Evolutionary conservation across 257 asterid species (phyloP).

Genomic region (Solanum clarkiae): DNA sequence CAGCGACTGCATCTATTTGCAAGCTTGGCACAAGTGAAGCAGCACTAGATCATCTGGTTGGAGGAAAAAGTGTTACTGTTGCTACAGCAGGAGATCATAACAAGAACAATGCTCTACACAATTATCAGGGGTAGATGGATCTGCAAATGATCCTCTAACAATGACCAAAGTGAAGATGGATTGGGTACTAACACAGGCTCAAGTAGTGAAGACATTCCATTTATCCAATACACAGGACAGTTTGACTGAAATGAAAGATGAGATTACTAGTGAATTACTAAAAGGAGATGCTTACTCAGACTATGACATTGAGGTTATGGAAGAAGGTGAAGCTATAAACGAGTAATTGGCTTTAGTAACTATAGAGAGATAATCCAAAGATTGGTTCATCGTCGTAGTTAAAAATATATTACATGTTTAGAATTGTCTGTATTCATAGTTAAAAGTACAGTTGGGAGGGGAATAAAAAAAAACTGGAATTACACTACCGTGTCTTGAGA

Average conservation of each 20-base stretch:
- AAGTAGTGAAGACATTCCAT: constrained; percentile 11
- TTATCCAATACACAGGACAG: background rate
- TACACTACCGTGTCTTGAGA: too few species aligned
- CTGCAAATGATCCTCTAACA: background rate
- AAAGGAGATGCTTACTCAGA: constrained; percentile 66
- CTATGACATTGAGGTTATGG: constrained; percentile 61
- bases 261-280: constrained; percentile 52
- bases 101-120: constrained; percentile 1
- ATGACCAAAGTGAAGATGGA: background rate
- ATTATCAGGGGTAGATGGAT: background rate
- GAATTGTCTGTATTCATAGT: background rate
- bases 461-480: too few species aligned
- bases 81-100: background rate
- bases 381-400: background rate
- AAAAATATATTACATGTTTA: background rate
- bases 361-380: background rate
- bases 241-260: constrained; percentile 57
- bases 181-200: background rate
- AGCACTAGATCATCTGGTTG: constrained; percentile 41
- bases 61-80: constrained; percentile 6
- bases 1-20: constrained; percentile 47
- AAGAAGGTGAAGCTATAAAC: constrained; percentile 81
- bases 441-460: background rate
- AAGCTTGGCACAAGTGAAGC: constrained; percentile 31
- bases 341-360: constrained; percentile 57